A percentile compares a stretch with the other conserved stretches of the same genome.
Evolutionary conservation across 1,284 basidiomycete species (phyloP).

Genomic region (Spongispora temasekensis): DNA sequence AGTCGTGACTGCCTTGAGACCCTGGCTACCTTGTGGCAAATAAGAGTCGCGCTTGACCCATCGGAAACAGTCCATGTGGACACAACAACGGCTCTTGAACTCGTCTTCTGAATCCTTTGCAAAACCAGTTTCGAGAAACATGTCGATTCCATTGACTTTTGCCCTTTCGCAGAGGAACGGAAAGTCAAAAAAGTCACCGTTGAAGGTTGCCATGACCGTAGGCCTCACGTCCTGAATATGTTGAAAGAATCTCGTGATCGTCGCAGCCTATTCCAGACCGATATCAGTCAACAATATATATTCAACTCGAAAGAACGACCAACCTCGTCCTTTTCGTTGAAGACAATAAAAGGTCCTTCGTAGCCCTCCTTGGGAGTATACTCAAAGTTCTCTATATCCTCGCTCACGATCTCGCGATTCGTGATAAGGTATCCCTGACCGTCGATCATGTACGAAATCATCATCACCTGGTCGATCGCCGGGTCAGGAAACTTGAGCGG

Average conservation of each 20-base stretch:
- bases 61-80: slow-evolving; percentile 99
- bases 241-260: slow-evolving; percentile 88
- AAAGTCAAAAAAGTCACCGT: slow-evolving; percentile 99
- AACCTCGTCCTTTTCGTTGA: slow-evolving; percentile 94
- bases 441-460: slow-evolving; percentile 99
- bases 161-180: slow-evolving; percentile 94
- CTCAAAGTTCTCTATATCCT: slow-evolving; percentile 99
- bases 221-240: slow-evolving; percentile 93
- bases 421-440: slow-evolving; percentile 98
- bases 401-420: slow-evolving; percentile 95
- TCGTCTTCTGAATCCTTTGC: slow-evolving; percentile 91
- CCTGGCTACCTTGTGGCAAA: slow-evolving; percentile 97
- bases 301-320: neutral
- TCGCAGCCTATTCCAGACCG: slow-evolving; percentile 54
- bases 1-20: slow-evolving; percentile 97
- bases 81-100: slow-evolving; percentile 92
- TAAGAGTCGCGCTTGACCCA: slow-evolving; percentile 99
- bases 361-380: slow-evolving; percentile 99
- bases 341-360: slow-evolving; percentile 95
- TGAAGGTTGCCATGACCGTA: slow-evolving; percentile 98
- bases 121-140: slow-evolving; percentile 96
- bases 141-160: slow-evolving; percentile 90
- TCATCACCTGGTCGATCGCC: slow-evolving; percentile 97
- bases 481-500: slow-evolving; percentile 99
- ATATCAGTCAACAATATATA: neutral